Base-by-base conservation (phyloP, 2,329 filamentous ascomycete genomes). In the Nannizziopsis arthrosporioides region DNA sequence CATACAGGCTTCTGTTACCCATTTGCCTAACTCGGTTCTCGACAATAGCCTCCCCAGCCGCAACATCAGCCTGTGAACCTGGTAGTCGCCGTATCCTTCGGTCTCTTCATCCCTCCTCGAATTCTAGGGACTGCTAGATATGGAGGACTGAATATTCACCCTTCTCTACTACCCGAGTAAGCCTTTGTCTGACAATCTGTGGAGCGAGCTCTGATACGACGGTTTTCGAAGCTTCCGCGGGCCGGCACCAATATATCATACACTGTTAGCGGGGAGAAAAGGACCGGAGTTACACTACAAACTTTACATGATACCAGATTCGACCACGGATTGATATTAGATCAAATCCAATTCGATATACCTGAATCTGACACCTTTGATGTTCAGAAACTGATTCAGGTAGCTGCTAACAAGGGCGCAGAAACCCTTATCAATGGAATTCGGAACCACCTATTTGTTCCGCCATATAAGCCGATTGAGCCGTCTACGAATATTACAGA, bases 11-110 rank as follows among this genome's bases (percentile, higher is more conserved):
- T 11, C 31, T 27, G 34, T 31, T 53, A 52, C 14, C 39, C 14
- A 30, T 42, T 49, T 11, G 37, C 50, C 55, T 61, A 36, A 61
- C 50, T 19, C 15, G 9, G 46, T 35, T 32, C 31, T 22, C 34
- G 47, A 35, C 22, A 7, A 19, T 54, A 82, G 74, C 73, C 81
- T 31, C 81, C 82, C 0, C 59, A 61, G 38, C 60, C 70, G 2
- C 46, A 68, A 12, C 60, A 57, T 32, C 58, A 63, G 22, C 56
- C 68, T 19, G 79, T 80, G 55, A 88, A 95, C 63, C 72, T 98
- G 50, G 76, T 98, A 56, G 73, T 96, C 40, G 89, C 89, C 42
- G 92, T 96, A 3, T 96, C 92, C 0, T 98, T 96, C 66, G 92
- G 92, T 2, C 75, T 94, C 6, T 83, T 95, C 52, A 81, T 98